Conservation (phyloP, 352 stramenopile genomes). For the Halophytophthora batemanensis region DNA sequence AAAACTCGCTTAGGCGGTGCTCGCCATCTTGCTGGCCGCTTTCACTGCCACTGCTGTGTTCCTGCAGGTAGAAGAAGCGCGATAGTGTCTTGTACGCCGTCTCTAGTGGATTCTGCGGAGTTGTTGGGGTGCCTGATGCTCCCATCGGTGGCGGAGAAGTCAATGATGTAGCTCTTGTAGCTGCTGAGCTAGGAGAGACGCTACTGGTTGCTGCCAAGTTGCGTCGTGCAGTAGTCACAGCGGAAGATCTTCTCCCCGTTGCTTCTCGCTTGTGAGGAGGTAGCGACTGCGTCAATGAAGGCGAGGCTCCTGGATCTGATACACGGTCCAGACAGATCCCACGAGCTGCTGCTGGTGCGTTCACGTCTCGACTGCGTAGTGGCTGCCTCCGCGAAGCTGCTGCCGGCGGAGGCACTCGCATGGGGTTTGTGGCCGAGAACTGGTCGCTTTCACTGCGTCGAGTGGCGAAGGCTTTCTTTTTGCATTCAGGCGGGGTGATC, state of each 20-base stretch:
- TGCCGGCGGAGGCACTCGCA: slow-evolving; percentile 18
- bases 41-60: slow-evolving; percentile 28
- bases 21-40: slow-evolving; percentile 15
- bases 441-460: slow-evolving; percentile 23
- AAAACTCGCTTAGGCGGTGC: slow-evolving; percentile 52
- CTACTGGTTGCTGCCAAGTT: slow-evolving; percentile 7
- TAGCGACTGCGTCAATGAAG: slow-evolving; percentile 12
- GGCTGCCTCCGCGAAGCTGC: slow-evolving; percentile 31
- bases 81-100: slow-evolving; percentile 50
- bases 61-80: slow-evolving; percentile 67
- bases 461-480: slow-evolving; percentile 23
- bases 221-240: slow-evolving; percentile 10
- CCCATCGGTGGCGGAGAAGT: slow-evolving; percentile 2
- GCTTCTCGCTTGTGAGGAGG: slow-evolving; percentile 22
- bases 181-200: neutral
- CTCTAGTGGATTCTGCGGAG: slow-evolving; percentile 39
- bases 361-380: slow-evolving; percentile 33
- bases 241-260: slow-evolving; percentile 5
- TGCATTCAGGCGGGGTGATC: slow-evolving; percentile 66
- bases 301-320: slow-evolving; percentile 24
- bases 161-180: slow-evolving; percentile 3
- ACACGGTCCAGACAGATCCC: slow-evolving; percentile 16
- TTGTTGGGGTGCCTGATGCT: slow-evolving; percentile 5
- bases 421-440: slow-evolving; percentile 20
- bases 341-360: slow-evolving; percentile 8